phyloP scores from a whole-genome alignment of 192 early-diverging fungal genomes.

The Coemansia sp. region DNA sequence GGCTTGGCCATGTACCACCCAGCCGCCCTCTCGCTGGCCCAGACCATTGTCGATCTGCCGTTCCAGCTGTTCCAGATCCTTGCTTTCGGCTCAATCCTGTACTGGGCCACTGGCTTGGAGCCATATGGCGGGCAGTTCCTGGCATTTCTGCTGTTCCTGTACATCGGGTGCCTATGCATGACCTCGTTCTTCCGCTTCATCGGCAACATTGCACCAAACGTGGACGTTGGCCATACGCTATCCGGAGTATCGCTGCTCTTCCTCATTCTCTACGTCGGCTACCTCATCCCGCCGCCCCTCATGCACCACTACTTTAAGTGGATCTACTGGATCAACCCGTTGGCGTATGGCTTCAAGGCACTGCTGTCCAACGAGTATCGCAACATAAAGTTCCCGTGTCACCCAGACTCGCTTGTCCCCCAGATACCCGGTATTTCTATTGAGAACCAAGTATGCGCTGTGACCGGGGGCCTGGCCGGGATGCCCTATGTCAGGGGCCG shows the following conservation, averaged over 20 bases:
- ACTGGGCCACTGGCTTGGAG: slow-evolving; percentile 60
- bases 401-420: slow-evolving; percentile 31
- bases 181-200: slow-evolving; percentile 56
- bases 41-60: slow-evolving; percentile 56
- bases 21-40: slow-evolving; percentile 57
- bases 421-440: slow-evolving; percentile 31
- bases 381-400: slow-evolving; percentile 36
- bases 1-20: slow-evolving; percentile 66
- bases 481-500: slow-evolving; percentile 50
- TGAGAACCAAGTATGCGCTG: slow-evolving; percentile 55
- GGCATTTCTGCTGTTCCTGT: slow-evolving; percentile 56
- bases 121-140: slow-evolving; percentile 58
- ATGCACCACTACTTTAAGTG: slow-evolving; percentile 65
- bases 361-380: slow-evolving; percentile 68
- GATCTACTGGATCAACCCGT: slow-evolving; percentile 65
- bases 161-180: slow-evolving; percentile 55
- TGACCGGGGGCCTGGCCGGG: slow-evolving; percentile 52
- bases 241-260: slow-evolving; percentile 37
- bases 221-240: slow-evolving; percentile 43
- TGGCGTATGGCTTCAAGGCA: slow-evolving; percentile 61
- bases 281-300: slow-evolving; percentile 51
- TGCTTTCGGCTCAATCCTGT: slow-evolving; percentile 56
- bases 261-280: slow-evolving; percentile 48
- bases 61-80: slow-evolving; percentile 50
- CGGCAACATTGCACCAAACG: slow-evolving; percentile 36